These are phyloP conservation scores for Vitis amurensis DNA, from an alignment of 164 flowering plant species.

Conservation along the genomic window DNA sequence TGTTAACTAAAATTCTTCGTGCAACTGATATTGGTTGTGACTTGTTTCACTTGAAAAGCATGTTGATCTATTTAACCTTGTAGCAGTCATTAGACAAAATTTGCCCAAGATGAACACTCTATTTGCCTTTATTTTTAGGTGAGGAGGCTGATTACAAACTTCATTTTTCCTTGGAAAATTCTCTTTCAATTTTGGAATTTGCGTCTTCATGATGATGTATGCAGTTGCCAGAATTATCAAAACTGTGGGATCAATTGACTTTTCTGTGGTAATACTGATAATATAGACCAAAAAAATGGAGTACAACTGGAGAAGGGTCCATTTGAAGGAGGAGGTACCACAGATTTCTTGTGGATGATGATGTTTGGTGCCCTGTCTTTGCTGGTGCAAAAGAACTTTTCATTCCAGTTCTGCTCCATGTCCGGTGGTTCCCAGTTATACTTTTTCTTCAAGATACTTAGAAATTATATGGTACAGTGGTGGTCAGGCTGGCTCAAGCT, in stretches of 20 bases:
- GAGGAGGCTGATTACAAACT: conserved; percentile 84
- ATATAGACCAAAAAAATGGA: conserved; percentile 64
- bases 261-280: conserved; percentile 13
- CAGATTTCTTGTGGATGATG: conserved; percentile 99
- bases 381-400: conserved; percentile 42
- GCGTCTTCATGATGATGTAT: conserved; percentile 73
- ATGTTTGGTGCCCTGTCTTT: conserved; percentile 74
- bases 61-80: too few species aligned
- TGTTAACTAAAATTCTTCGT: too few species aligned
- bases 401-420: too few species aligned
- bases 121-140: conserved; percentile 40
- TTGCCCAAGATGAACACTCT: neutral
- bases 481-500: neutral
- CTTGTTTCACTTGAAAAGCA: too few species aligned
- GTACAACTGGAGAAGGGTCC: conserved; percentile 92
- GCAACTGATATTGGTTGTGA: too few species aligned
- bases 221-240: too few species aligned
- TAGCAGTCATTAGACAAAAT: too few species aligned
- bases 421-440: too few species aligned
- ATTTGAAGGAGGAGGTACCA: conserved; percentile 70
- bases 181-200: conserved; percentile 93
- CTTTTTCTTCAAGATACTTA: too few species aligned
- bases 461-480: neutral
- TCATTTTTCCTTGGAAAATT: conserved; percentile 83
- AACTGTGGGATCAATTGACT: neutral